These are phyloP conservation scores for Phytophthora sp. DNA, from an alignment of 352 stramenopile species.

Conservation along the genomic window DNA sequence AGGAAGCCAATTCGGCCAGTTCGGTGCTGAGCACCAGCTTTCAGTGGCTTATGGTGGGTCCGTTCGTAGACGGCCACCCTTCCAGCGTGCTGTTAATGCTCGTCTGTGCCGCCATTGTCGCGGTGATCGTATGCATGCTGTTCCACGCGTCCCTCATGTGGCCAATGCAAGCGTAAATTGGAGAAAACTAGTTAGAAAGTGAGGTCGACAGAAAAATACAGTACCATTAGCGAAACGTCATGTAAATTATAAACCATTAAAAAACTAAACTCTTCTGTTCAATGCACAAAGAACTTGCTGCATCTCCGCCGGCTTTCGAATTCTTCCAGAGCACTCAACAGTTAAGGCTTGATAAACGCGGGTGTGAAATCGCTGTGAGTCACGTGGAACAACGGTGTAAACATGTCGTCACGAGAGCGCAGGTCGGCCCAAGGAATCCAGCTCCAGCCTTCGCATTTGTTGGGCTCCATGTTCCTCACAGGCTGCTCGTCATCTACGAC, in stretches of 20 bases:
- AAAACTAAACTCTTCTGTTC: background rate
- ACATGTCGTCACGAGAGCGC: constrained; percentile 67
- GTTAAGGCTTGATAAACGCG: constrained; percentile 27
- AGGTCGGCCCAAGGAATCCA: constrained; percentile 70
- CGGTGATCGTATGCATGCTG: constrained; percentile 47
- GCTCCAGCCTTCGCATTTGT: constrained; percentile 84
- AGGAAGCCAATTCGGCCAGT: background rate
- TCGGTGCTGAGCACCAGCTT: constrained; percentile 19
- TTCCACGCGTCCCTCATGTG: constrained; percentile 36
- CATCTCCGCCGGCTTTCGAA: background rate
- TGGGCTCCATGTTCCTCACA: constrained; percentile 77
- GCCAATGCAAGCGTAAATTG: constrained; percentile 29
- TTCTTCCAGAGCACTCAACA: background rate
- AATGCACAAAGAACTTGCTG: constrained; percentile 4
- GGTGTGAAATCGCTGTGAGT: constrained; percentile 66
- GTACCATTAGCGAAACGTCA: constrained; percentile 34
- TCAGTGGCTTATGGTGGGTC: constrained; percentile 42
- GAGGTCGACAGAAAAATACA: constrained; percentile 30
- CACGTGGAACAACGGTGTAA: constrained; percentile 74
- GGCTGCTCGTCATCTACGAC: constrained; percentile 53
- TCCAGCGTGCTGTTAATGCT: constrained; percentile 47
- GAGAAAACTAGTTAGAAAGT: constrained; percentile 31
- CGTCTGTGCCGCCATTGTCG: constrained; percentile 39
- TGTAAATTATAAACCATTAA: constrained; percentile 44
- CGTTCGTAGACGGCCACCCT: constrained; percentile 34